Evolutionary conservation across 2,329 filamentous ascomycete species (phyloP), one percentile per base, ranked within the genome.

Genomic region (Trichoderma endophyticum): DNA sequence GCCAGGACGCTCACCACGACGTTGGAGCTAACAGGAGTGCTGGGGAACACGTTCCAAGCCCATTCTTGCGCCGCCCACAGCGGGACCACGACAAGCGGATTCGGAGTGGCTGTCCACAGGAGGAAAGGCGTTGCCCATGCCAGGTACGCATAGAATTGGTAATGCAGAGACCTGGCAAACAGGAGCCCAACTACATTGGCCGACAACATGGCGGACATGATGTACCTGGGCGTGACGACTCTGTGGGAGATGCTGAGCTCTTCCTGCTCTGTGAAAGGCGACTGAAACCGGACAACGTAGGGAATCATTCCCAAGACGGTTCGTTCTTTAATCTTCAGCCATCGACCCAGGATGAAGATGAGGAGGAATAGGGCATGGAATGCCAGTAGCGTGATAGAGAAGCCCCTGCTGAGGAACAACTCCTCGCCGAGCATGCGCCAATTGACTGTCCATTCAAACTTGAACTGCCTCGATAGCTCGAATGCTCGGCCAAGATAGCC

Each of bases 361-460:
- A 85, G 76, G 28, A 98, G 86, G n/a, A 94, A 84, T 9, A 84
- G 80, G 30, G 85, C 84, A 79, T 98, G 94, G 70, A 89, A 78
- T 2, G 81, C 85, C 30, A 97, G 85, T 65, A 98, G 86, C 15
- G 83, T 81, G 21, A 91, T 76, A 30, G 94, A 89, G 79, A 97
- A 97, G 2, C 83, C 80, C 73, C 84, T 88, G 75, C 86, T 87
- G 61, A 97, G 86, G 77, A 99, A 99, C 0, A 84, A 82, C 7
- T 92, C 88, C 81, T 98, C 94, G 18, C 92, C 91, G n/a, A 98
- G 83, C 80, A 98, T 98, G 69, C 95, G 90, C 96, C 96, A 99
- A 82, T 99, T 99, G 76, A 99, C 96, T 0, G 96, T 99, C 96
- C 96, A 99, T 82, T 95, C 94, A 86, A 95, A 98, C 77, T 97